Percentiles rank a stretch among this genome's conserved stretches.
Evolutionary conservation across 2,329 filamentous ascomycete genomes (phyloP).

Genomic region (Anthostomella pinea): DNA sequence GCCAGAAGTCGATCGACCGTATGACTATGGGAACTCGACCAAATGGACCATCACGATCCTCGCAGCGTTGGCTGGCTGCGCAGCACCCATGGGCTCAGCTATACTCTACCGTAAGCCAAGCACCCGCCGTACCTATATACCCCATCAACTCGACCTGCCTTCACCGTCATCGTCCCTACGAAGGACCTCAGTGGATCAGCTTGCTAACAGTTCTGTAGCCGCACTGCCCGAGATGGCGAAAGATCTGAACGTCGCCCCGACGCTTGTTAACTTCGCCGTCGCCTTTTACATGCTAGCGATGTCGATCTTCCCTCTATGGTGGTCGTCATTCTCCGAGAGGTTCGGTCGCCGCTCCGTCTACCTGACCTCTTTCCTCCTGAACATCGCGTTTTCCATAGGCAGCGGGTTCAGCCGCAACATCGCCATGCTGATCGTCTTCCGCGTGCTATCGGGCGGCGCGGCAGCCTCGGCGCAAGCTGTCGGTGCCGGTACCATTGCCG

Average conservation of each 20-base stretch:
- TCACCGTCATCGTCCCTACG: no score
- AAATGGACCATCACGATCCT: constrained; percentile 86
- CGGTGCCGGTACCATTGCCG: constrained; percentile 78
- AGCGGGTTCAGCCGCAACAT: constrained; percentile 68
- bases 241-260: constrained; percentile 60
- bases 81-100: constrained; percentile 77
- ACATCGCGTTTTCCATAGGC: constrained; percentile 67
- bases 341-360: constrained; percentile 76
- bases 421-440: constrained; percentile 73
- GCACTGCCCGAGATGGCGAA: constrained; percentile 61
- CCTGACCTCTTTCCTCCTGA: constrained; percentile 69
- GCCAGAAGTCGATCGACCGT: constrained; percentile 75
- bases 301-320: constrained; percentile 84
- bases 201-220: constrained; percentile 44
- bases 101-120: constrained; percentile 71
- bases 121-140: neutral
- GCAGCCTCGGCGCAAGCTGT: constrained; percentile 80
- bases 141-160: no score
- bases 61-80: constrained; percentile 72
- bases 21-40: constrained; percentile 66
- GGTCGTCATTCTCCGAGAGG: constrained; percentile 76
- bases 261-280: constrained; percentile 71
- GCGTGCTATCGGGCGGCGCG: constrained; percentile 70
- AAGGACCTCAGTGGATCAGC: no score
- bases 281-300: constrained; percentile 80